Evolutionary conservation across 192 early-diverging fungal genomes (phyloP).

Genomic region (Thamnidium elegans): DNA sequence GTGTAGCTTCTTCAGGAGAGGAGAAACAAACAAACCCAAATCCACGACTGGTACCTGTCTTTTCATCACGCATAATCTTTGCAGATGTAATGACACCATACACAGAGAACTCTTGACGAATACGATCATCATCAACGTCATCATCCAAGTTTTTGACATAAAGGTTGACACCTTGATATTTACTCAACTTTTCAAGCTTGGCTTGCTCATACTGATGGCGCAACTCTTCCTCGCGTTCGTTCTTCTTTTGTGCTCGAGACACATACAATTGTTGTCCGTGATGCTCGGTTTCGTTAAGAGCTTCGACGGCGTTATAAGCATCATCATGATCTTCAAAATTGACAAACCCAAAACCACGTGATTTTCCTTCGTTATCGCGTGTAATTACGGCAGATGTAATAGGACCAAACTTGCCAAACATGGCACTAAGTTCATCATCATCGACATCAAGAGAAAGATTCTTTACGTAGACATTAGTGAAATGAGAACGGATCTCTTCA

Average conservation of each 20-base stretch:
- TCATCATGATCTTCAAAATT: slow-evolving; percentile 93
- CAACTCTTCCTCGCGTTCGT: slow-evolving; percentile 95
- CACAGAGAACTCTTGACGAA: slow-evolving; percentile 93
- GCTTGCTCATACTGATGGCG: slow-evolving; percentile 93
- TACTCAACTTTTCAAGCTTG: slow-evolving; percentile 92
- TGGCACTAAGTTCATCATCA: slow-evolving; percentile 70
- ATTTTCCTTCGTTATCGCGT: slow-evolving; percentile 77
- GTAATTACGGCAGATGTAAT: slow-evolving; percentile 82
- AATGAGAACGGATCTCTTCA: slow-evolving; percentile 85
- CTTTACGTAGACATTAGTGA: slow-evolving; percentile 99
- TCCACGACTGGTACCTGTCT: slow-evolving; percentile 75
- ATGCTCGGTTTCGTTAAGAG: slow-evolving; percentile 90
- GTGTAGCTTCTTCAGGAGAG: slow-evolving; percentile 97
- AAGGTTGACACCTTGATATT: slow-evolving; percentile 98
- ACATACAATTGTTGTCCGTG: slow-evolving; percentile 92
- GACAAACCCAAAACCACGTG: slow-evolving; percentile 96
- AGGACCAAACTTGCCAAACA: slow-evolving; percentile 80
- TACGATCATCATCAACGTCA: slow-evolving; percentile 91
- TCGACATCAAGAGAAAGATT: slow-evolving; percentile 80
- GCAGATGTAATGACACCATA: slow-evolving; percentile 96
- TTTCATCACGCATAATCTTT: slow-evolving; percentile 97
- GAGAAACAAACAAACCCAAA: slow-evolving; percentile 99
- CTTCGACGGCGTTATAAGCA: slow-evolving; percentile 84
- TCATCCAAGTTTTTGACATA: slow-evolving; percentile 99
- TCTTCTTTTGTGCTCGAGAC: slow-evolving; percentile 97